Evolutionary conservation across 768 basidiomycete species (phyloP), one percentile per base, ranked within the genome.

Genomic region (Lenzites betulinus): DNA sequence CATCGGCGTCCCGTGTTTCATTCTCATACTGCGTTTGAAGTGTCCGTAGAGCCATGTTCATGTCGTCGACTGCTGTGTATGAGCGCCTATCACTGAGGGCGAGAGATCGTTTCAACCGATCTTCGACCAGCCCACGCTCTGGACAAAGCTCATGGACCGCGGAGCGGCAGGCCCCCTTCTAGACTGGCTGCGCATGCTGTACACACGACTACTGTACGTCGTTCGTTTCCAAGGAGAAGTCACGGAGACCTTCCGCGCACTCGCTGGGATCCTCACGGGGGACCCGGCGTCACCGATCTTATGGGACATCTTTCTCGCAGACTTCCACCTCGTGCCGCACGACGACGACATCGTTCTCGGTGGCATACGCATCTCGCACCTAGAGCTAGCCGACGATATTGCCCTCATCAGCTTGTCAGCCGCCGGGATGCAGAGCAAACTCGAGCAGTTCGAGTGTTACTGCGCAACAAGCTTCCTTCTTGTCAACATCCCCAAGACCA

Each of bases 111-210:
- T n/a, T n/a, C n/a, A n/a, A n/a, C n/a, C n/a, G n/a, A n/a, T n/a
- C n/a, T n/a, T n/a, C n/a, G 68, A 77, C 41, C 66, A 70, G n/a
- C 52, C 71, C 1, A 70, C 73, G 0, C 66, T 77, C 0, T 77
- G 76, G 75, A n/a, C 67, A 0, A 76, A 76, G 51, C 64, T 76
- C 2, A 28, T 26, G 26, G 15, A 33, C 1, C 25, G 48, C 18
- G 74, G 76, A 7, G 44, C 58, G 11, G 26, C 42, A 5, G 67
- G 66, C 22, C 61, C 55, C 1, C 7, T 65, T 66, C 43, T 55
- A 15, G 44, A 55, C 54, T 55, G 54, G 54, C 54, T 55, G 0
- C 54, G 44, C 28, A 55, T 55, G 44, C 28, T 55, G 2, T 55
- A 55, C 22, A 11, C n/a, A 11, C 20, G n/a, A 20, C n/a, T 55